Evolutionary conservation across 768 basidiomycete genomes (phyloP).

Genomic region (Udeniomyces megalosporus): DNA sequence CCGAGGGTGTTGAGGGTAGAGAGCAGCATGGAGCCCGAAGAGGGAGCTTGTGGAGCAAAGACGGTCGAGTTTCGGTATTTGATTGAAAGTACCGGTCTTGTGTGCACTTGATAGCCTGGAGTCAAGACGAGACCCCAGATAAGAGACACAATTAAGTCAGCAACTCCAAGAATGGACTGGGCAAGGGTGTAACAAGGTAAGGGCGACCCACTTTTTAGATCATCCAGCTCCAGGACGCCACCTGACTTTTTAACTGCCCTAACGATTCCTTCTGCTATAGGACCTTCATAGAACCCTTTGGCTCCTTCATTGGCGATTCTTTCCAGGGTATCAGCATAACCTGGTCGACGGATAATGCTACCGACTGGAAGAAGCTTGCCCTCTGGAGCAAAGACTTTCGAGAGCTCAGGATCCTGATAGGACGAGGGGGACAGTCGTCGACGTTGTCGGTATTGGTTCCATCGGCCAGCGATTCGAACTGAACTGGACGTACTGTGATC

Average conservation of each 20-base stretch:
- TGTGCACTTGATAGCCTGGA: constrained; percentile 48
- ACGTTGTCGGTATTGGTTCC: not conserved
- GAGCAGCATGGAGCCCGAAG: constrained; percentile 64
- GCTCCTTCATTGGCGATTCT: constrained; percentile 60
- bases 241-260: constrained; percentile 53
- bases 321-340: constrained; percentile 60
- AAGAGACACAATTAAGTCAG: not conserved
- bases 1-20: constrained; percentile 86
- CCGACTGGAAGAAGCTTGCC: constrained; percentile 58
- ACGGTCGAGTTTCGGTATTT: constrained; percentile 61
- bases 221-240: constrained; percentile 61
- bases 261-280: constrained; percentile 64
- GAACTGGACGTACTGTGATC: not conserved
- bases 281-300: constrained; percentile 71
- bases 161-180: too few relatives aligned
- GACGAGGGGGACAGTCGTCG: not conserved
- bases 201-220: constrained; percentile 30
- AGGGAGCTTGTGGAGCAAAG: constrained; percentile 71
- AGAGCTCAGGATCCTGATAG: constrained; percentile 46
- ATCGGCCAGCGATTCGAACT: not conserved
- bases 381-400: constrained; percentile 60
- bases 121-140: too few relatives aligned
- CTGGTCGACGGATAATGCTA: constrained; percentile 51
- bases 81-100: constrained; percentile 57
- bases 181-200: not conserved